Evolutionary conservation across 345 rosid species (phyloP).

Genomic region (Brassica rapa): DNA sequence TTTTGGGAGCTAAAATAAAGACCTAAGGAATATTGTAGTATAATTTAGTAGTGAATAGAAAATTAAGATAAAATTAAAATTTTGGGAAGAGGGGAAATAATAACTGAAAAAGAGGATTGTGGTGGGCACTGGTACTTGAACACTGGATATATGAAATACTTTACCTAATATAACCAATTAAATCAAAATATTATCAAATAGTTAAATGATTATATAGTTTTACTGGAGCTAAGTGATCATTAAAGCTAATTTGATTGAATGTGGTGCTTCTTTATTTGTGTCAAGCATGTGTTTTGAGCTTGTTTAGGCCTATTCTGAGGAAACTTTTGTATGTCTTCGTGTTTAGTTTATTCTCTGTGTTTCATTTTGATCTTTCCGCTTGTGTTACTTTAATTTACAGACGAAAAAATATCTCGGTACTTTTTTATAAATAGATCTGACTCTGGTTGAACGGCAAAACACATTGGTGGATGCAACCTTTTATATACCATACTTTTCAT

Average conservation of each 20-base stretch:
- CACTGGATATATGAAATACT: neutral
- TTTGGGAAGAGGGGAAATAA: neutral
- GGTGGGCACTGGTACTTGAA: neutral
- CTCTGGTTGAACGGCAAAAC: neutral
- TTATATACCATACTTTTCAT: neutral
- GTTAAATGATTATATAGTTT: neutral
- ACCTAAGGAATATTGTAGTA: neutral
- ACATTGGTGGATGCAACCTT: neutral
- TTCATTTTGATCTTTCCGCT: too few species aligned
- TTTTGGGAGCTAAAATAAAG: neutral
- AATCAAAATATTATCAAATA: neutral
- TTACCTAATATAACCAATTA: neutral
- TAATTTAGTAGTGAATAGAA: neutral
- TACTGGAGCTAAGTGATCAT: neutral
- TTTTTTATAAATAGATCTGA: neutral
- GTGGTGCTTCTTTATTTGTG: too few species aligned
- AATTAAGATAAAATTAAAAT: neutral
- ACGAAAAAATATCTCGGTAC: neutral
- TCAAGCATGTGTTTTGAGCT: too few species aligned
- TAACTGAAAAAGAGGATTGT: neutral
- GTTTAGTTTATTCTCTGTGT: too few species aligned
- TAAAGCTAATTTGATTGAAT: too few species aligned
- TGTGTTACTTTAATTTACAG: too few species aligned
- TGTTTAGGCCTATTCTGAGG: too few species aligned
- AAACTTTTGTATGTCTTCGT: too few species aligned